Evolutionary conservation across 208 protist species (phyloP).

Genomic region (Trypanosoma theileri): DNA sequence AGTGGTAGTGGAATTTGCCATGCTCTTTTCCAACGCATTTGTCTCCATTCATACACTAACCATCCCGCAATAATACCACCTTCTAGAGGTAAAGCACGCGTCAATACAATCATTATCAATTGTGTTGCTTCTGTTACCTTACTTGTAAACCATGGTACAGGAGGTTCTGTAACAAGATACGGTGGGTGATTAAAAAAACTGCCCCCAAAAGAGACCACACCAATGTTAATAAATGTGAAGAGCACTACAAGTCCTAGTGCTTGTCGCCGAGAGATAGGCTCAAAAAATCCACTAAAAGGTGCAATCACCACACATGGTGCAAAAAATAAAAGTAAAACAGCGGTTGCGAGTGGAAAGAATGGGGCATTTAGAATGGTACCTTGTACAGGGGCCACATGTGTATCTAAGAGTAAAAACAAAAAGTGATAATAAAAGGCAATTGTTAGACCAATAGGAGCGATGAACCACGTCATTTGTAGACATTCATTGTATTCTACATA

Average conservation of each 20-base stretch:
- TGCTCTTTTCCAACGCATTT: conserved; percentile 43
- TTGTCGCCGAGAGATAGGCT: conserved; percentile 32
- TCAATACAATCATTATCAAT: conserved; percentile 12
- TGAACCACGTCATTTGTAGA: conserved; percentile 71
- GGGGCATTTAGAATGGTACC: background rate
- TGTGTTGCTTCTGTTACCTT: conserved; percentile 16
- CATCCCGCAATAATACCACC: conserved; percentile 61
- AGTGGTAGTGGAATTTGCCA: conserved; percentile 75
- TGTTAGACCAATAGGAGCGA: conserved; percentile 52
- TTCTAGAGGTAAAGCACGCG: conserved; percentile 46
- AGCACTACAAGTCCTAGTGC: conserved; percentile 34
- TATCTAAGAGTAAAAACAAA: conserved; percentile 28
- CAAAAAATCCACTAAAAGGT: conserved; percentile 70
- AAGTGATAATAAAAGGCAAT: conserved; percentile 66
- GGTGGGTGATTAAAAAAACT: conserved; percentile 51
- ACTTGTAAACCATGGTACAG: conserved; percentile 35
- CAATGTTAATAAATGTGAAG: conserved; percentile 48
- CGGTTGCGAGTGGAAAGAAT: conserved; percentile 27
- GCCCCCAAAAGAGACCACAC: conserved; percentile 51
- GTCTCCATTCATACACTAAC: conserved; percentile 43
- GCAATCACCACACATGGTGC: conserved; percentile 57
- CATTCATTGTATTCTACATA: conserved; percentile 68
- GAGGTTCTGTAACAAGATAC: conserved; percentile 51
- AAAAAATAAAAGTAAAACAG: conserved; percentile 46
- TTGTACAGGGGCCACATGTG: conserved; percentile 7